Evolutionary conservation across 805 yeast species (phyloP).

Genomic region (Diddensiella caesifluorescens): DNA sequence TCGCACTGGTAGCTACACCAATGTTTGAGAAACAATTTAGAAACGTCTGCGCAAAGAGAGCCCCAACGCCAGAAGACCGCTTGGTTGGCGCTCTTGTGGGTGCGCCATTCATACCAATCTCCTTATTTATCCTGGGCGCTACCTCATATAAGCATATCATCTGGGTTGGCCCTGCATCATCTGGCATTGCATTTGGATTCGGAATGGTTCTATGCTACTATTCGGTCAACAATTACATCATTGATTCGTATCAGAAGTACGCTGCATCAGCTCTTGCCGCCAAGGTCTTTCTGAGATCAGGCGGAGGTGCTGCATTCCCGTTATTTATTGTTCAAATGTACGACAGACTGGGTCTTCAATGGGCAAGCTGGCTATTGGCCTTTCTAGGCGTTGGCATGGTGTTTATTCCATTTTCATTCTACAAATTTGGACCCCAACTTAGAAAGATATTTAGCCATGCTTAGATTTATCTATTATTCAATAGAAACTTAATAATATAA

Average conservation of each 20-base stretch:
- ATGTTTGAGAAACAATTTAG: slow-evolving; percentile 59
- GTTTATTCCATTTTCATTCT: slow-evolving; percentile 48
- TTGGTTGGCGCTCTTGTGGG: slow-evolving; percentile 48
- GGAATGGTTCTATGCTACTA: slow-evolving; percentile 54
- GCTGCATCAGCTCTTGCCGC: slow-evolving; percentile 57
- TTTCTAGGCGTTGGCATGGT: slow-evolving; percentile 45
- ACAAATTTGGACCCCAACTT: slow-evolving; percentile 40
- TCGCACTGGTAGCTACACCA: slow-evolving; percentile 73
- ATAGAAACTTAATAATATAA: neutral
- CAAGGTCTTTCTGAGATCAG: slow-evolving; percentile 54
- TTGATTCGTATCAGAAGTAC: slow-evolving; percentile 74
- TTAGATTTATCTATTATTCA: neutral
- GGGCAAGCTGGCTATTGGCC: slow-evolving; percentile 53
- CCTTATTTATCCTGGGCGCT: slow-evolving; percentile 60
- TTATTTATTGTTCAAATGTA: slow-evolving; percentile 54
- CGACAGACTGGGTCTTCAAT: slow-evolving; percentile 42
- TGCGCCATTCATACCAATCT: slow-evolving; percentile 42
- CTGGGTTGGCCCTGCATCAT: slow-evolving; percentile 53
- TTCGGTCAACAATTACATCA: slow-evolving; percentile 67
- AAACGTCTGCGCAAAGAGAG: slow-evolving; percentile 40
- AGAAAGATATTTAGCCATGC: slow-evolving; percentile 23
- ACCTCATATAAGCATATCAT: slow-evolving; percentile 42
- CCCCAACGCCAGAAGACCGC: slow-evolving; percentile 53
- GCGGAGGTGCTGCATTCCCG: slow-evolving; percentile 58
- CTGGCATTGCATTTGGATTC: slow-evolving; percentile 48